Evolutionary conservation across 306 rosid species (phyloP).

Genomic region (Ammopiptanthus mongolicus): DNA sequence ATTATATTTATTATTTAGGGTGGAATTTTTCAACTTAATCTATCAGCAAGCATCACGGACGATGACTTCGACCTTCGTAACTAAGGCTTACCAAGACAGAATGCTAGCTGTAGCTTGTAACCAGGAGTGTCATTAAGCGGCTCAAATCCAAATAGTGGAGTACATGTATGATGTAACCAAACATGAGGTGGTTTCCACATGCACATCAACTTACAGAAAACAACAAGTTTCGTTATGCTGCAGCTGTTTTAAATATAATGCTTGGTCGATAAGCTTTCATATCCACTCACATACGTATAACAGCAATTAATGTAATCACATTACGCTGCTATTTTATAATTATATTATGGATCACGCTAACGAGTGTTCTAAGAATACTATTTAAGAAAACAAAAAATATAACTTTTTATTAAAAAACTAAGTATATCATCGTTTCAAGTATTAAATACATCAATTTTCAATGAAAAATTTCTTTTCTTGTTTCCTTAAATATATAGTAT

Average conservation of each 20-base stretch:
- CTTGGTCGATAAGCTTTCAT: slow-evolving; percentile 4
- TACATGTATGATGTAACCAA: background rate
- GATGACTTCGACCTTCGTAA: no score
- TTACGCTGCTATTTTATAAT: background rate
- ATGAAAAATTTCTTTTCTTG: no score
- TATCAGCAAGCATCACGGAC: no score
- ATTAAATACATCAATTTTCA: no score
- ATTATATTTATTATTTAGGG: background rate
- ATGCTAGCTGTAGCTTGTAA: background rate
- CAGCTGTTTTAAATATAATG: background rate
- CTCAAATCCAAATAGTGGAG: background rate
- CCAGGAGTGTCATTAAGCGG: background rate
- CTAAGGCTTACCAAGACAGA: no score
- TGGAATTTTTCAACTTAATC: no score
- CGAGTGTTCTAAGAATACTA: no score
- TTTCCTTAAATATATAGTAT: no score
- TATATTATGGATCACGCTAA: no score
- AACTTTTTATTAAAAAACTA: no score
- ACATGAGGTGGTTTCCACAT: background rate
- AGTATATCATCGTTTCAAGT: no score
- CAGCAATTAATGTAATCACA: slow-evolving; percentile 20
- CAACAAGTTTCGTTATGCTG: slow-evolving; percentile 8
- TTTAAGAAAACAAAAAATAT: no score
- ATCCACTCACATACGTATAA: slow-evolving; percentile 12
- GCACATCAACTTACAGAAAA: slow-evolving; percentile 7